Conservation (phyloP, 208 protist species). For the Balamuthia mandrillaris region DNA sequence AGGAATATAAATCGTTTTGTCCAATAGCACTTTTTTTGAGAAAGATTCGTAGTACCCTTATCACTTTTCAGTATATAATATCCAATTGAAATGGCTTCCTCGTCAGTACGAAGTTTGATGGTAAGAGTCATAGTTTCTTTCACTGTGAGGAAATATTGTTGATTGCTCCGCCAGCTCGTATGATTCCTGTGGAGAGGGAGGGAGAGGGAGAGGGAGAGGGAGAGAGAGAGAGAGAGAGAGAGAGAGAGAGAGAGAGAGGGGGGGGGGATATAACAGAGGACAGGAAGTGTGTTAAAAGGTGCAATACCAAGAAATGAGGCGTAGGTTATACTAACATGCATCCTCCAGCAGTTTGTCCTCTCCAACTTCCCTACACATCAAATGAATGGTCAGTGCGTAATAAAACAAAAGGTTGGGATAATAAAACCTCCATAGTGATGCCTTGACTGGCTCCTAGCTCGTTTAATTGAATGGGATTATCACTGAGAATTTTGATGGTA, state of each 20-base stretch:
- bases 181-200: background rate
- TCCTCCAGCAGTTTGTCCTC: slow-evolving; percentile 2
- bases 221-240: background rate
- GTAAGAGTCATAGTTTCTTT: background rate
- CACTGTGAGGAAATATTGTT: background rate
- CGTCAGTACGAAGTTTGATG: background rate
- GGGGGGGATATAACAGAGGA: background rate
- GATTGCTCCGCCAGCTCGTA: slow-evolving; percentile 15
- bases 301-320: too few species aligned
- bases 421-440: background rate
- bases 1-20: background rate
- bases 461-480: background rate
- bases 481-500: background rate
- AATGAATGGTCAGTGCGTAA: background rate
- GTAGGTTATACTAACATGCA: slow-evolving; percentile 37
- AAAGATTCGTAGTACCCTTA: background rate
- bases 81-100: background rate
- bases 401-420: background rate
- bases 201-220: background rate
- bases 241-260: background rate
- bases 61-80: background rate
- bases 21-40: background rate
- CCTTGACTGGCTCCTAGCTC: background rate
- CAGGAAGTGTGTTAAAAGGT: too few species aligned
- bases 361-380: background rate